phyloP scores from a whole-genome alignment of 306 rosid species.

The Vigna unguiculata region DNA sequence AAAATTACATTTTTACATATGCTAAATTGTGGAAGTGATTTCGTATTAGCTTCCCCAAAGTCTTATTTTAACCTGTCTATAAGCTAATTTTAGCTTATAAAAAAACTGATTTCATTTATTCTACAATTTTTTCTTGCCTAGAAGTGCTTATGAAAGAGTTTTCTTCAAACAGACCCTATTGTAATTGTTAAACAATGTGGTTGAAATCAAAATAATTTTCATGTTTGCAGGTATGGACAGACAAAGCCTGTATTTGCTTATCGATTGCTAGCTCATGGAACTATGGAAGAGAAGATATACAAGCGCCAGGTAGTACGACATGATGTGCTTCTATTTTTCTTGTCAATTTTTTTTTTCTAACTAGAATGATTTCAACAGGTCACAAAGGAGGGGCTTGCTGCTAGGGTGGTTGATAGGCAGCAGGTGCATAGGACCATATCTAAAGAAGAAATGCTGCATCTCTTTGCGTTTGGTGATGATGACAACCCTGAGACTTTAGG shows the following conservation, averaged over 20 bases:
- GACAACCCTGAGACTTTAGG: constrained; percentile 74
- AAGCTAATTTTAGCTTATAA: no score
- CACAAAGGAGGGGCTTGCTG: constrained; percentile 98
- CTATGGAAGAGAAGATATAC: constrained; percentile 98
- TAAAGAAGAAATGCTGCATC: constrained; percentile 98
- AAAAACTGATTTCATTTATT: no score
- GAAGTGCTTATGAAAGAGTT: no score
- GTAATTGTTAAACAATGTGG: constrained; percentile 21
- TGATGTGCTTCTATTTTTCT: constrained; percentile 39
- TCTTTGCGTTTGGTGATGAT: constrained; percentile 96
- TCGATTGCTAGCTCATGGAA: constrained; percentile 95
- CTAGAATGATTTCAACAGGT: constrained; percentile 61
- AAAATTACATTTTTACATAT: no score
- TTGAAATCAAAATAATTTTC: constrained; percentile 20
- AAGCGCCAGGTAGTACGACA: constrained; percentile 86
- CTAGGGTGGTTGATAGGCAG: constrained; percentile 96
- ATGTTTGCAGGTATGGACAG: constrained; percentile 87
- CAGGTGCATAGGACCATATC: constrained; percentile 94
- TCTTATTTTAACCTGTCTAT: no score
- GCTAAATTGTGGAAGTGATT: no score
- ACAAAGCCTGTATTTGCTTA: constrained; percentile 95
- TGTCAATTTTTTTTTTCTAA: constrained; percentile 41
- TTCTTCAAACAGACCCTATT: no score
- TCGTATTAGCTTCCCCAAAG: no score
- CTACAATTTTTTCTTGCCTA: no score